Evolutionary conservation across 768 basidiomycete species (phyloP).

Genomic region (Mycena epipterygia): DNA sequence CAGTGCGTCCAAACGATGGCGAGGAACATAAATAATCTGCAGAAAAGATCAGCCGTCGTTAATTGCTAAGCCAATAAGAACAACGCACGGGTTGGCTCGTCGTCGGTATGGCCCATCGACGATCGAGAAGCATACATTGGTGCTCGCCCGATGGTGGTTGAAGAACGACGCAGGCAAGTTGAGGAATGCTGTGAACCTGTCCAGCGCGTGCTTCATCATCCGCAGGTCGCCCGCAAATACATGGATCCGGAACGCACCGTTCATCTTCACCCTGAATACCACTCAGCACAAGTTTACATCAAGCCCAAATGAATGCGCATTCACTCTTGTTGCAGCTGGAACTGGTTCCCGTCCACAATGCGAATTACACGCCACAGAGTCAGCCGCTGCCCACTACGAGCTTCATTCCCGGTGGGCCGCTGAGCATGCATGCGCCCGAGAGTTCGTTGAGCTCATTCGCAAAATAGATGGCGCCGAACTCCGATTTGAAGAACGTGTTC

Average conservation of each 20-base stretch:
- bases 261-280: slow-evolving; percentile 34
- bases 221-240: slow-evolving; percentile 32
- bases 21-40: slow-evolving; percentile 37
- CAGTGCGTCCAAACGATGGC: slow-evolving; percentile 35
- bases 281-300: neutral
- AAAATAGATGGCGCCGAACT: slow-evolving; percentile 33
- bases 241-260: slow-evolving; percentile 39
- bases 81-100: slow-evolving; percentile 29
- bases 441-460: slow-evolving; percentile 35
- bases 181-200: slow-evolving; percentile 33
- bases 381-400: slow-evolving; percentile 35
- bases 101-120: slow-evolving; percentile 27
- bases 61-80: neutral
- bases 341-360: slow-evolving; percentile 31
- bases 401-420: slow-evolving; percentile 19
- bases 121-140: slow-evolving; percentile 24
- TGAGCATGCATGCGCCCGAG: slow-evolving; percentile 13
- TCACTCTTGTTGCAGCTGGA: slow-evolving; percentile 35
- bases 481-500: slow-evolving; percentile 36
- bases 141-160: slow-evolving; percentile 22
- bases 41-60: neutral
- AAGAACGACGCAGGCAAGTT: slow-evolving; percentile 36
- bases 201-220: slow-evolving; percentile 23
- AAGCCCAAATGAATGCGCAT: neutral
- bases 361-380: slow-evolving; percentile 27